Base-by-base conservation (phyloP, 495 filamentous ascomycete species). In the Neurospora tetraspora region DNA sequence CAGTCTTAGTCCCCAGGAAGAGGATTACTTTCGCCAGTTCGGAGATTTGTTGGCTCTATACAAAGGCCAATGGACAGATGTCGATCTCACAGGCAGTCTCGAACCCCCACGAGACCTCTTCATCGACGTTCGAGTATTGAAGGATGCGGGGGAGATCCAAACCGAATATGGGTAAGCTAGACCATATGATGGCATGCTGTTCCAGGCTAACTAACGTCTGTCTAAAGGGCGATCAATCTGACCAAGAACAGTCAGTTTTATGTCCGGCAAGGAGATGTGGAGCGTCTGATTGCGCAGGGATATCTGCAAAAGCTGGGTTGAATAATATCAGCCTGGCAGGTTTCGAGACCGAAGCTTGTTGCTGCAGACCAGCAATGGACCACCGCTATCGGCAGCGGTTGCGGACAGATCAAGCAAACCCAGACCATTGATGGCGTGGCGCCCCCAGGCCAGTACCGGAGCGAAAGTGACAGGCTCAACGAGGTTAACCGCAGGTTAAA, bases 231-330 rank as follows among this genome's bases (percentile, higher is more conserved):
- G 20, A 98, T 99, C 77, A 98, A 92, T 73, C 86, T 99, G 81
- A 98, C 93, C 39, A 98, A 97, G 81, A 98, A 98, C 78, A 97
- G 94, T 78, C 96, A 99, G 78, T 96, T 98, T 77, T 98, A 94
- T 79, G 96, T 99, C 47, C 89, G 94, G 73, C 94, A 98, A 79
- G 94, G 94, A 5, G 96, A 99, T 85, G 96, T 99, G 10, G 96
- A 98, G 81, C 86, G 94, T 42, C 81, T 99, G 74, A 97, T 99
- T 77, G 89, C 93, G 18, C 96, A 98, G 81, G 96, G 96, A n/a
- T 99, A 97, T 82, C 82, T 99, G 77, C 95, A 98, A 80, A 92
- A 92, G 78, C 87, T 99, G 74, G 92, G 90, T 78, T 98, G 85
- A 94, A 71, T 4, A 5, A 31, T 34, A 18, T 34, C 27, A 14